phyloP scores from a whole-genome alignment of 139 green algal species.

The Chlamydomonas urium region DNA sequence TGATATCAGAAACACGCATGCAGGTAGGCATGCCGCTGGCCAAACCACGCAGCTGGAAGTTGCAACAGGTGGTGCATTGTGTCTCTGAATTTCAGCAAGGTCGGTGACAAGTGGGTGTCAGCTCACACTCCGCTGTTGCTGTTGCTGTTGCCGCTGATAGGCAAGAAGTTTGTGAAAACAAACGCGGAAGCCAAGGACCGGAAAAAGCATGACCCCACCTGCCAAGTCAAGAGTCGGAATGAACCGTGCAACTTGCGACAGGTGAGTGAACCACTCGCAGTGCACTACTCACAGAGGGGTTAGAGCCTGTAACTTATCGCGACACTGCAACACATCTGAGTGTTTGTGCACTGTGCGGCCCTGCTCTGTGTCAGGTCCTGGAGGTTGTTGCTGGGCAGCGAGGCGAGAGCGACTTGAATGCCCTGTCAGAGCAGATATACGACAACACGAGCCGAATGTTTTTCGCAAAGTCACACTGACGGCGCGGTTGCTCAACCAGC shows the following conservation, averaged over 20 bases:
- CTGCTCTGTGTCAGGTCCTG: slow-evolving; percentile 35
- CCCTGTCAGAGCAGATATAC: slow-evolving; percentile 33
- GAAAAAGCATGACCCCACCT: slow-evolving; percentile 65
- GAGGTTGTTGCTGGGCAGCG: slow-evolving; percentile 58
- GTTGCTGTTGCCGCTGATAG: background rate
- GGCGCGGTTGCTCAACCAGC: too few species aligned
- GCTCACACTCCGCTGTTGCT: background rate
- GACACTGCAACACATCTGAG: background rate
- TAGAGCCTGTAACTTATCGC: background rate
- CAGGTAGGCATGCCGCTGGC: slow-evolving; percentile 11
- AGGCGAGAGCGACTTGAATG: slow-evolving; percentile 22
- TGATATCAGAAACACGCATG: slow-evolving; percentile 50
- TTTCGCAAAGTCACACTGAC: too few species aligned
- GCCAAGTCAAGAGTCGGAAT: slow-evolving; percentile 81
- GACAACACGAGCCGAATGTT: slow-evolving; percentile 49
- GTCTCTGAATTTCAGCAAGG: background rate
- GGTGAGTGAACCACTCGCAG: background rate
- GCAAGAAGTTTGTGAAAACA: background rate
- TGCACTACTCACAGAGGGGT: background rate
- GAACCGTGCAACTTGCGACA: slow-evolving; percentile 68
- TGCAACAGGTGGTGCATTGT: background rate
- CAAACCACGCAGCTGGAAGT: background rate
- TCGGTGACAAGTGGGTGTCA: background rate
- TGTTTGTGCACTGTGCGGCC: background rate
- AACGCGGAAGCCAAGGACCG: slow-evolving; percentile 53